These are phyloP conservation scores for Pelargonium exstipulatum DNA, from an alignment of 441 rosid species.

Conservation along the genomic window DNA sequence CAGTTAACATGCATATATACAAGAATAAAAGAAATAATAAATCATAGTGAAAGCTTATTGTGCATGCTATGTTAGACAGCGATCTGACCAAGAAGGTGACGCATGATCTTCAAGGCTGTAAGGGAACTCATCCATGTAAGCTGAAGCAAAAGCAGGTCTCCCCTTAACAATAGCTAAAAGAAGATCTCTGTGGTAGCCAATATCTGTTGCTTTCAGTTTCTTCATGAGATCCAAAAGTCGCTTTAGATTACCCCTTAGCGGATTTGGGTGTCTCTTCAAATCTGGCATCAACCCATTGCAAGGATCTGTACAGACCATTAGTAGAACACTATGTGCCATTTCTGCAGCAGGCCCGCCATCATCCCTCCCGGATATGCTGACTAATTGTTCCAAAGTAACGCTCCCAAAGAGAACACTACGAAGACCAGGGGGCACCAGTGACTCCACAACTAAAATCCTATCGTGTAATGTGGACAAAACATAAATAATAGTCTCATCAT, in stretches of 20 bases:
- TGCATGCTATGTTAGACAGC: conserved; percentile 19
- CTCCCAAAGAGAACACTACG: conserved; percentile 92
- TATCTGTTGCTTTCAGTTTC: conserved; percentile 69
- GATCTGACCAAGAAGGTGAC: conserved; percentile 77
- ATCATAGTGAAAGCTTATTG: conserved; percentile 10
- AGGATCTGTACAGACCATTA: conserved; percentile 76
- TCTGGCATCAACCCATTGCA: conserved; percentile 89
- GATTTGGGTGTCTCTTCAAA: conserved; percentile 42
- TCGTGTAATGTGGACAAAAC: conserved; percentile 56
- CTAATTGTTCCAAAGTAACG: conserved; percentile 66
- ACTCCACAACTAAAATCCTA: conserved; percentile 61
- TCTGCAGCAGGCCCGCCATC: conserved; percentile 45
- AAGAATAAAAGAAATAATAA: conserved; percentile 16
- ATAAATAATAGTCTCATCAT: conserved; percentile 56
- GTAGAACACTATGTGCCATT: conserved; percentile 62
- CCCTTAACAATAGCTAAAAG: conserved; percentile 68
- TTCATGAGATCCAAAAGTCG: conserved; percentile 80
- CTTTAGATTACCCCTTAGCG: conserved; percentile 60
- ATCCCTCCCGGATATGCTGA: conserved; percentile 60
- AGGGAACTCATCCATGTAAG: conserved; percentile 80
- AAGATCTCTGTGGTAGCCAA: conserved; percentile 64
- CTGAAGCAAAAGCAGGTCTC: conserved; percentile 63
- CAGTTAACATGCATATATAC: conserved; percentile 33
- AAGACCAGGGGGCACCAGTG: conserved; percentile 67
- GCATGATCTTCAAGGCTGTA: conserved; percentile 78